Conservation (phyloP, 2,329 filamentous ascomycete genomes). For the Aspergillus oerlinghausenensis region DNA sequence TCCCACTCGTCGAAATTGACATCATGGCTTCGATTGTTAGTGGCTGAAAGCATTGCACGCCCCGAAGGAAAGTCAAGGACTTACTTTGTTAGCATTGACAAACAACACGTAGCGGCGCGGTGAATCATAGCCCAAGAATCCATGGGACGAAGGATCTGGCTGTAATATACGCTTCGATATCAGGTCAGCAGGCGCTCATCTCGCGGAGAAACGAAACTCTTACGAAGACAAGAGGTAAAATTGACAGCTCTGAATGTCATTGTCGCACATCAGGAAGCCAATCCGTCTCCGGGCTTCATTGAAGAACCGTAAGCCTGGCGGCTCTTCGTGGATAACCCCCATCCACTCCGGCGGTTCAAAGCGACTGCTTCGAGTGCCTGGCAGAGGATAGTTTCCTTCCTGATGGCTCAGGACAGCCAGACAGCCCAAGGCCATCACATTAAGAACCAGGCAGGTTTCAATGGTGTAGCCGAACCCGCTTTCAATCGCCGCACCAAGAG, state of each 20-base stretch:
- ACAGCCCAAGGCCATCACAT: slow-evolving; percentile 50
- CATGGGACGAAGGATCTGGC: slow-evolving; percentile 49
- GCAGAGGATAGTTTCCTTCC: slow-evolving; percentile 46
- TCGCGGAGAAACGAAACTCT: slow-evolving; percentile 3
- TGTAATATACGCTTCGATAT: slow-evolving; percentile 43
- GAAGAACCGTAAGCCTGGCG: slow-evolving; percentile 49
- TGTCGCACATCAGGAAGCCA: slow-evolving; percentile 49
- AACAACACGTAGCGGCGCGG: slow-evolving; percentile 48
- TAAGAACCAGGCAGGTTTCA: slow-evolving; percentile 49
- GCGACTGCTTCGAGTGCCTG: slow-evolving; percentile 30
- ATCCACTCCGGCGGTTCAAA: slow-evolving; percentile 39
- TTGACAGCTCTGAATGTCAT: slow-evolving; percentile 49
- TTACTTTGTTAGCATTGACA: slow-evolving; percentile 44
- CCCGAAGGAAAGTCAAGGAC: slow-evolving; percentile 4
- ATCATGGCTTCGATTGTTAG: slow-evolving; percentile 27
- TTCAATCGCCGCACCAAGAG: slow-evolving; percentile 46
- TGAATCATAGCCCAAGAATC: slow-evolving; percentile 53
- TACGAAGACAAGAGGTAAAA: slow-evolving; percentile 50
- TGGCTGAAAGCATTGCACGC: slow-evolving; percentile 1
- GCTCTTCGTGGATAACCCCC: slow-evolving; percentile 35
- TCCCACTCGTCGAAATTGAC: slow-evolving; percentile 49
- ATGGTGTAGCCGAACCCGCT: slow-evolving; percentile 50
- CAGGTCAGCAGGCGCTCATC: slow-evolving; percentile 8
- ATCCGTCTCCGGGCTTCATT: slow-evolving; percentile 51
- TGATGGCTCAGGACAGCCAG: slow-evolving; percentile 47